phyloP scores from a whole-genome alignment of 2,329 filamentous ascomycete genomes.

The Periconia sp. region DNA sequence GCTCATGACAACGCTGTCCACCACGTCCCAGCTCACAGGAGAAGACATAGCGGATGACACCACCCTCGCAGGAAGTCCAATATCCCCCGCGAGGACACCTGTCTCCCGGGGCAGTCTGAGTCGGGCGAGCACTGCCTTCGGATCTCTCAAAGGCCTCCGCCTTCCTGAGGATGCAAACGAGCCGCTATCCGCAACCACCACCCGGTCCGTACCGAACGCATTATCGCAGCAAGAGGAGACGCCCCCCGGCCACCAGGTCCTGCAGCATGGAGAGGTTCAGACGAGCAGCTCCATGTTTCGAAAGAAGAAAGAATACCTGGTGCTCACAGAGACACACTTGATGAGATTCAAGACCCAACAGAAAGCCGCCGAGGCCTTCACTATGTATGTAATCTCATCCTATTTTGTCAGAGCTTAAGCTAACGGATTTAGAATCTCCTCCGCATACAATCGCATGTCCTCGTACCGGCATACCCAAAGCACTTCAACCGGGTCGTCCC shows the following conservation, averaged over 20 bases:
- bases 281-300: constrained; percentile 72
- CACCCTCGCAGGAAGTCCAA: constrained; percentile 8
- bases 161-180: constrained; percentile 60
- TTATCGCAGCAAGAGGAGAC: constrained; percentile 51
- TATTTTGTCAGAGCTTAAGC: neutral
- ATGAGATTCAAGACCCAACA: constrained; percentile 71
- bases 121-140: constrained; percentile 59
- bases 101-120: constrained; percentile 30
- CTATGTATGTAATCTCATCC: constrained; percentile 33
- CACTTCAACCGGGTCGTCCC: constrained; percentile 65
- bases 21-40: constrained; percentile 30
- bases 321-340: constrained; percentile 72
- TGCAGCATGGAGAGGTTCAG: constrained; percentile 73
- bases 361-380: constrained; percentile 70
- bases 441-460: constrained; percentile 47
- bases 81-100: constrained; percentile 13
- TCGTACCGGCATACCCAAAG: constrained; percentile 62
- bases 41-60: constrained; percentile 19
- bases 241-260: constrained; percentile 51
- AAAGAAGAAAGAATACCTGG: constrained; percentile 75
- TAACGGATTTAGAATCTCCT: constrained; percentile 34
- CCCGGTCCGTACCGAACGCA: constrained; percentile 52
- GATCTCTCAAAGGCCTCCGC: constrained; percentile 61
- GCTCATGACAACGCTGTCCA: constrained; percentile 41
- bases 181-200: constrained; percentile 56